A percentile compares a stretch with the other conserved stretches of the same genome.
Evolutionary conservation across 2,329 filamentous ascomycete species (phyloP).

Genomic region (Xylariaceae sp.): DNA sequence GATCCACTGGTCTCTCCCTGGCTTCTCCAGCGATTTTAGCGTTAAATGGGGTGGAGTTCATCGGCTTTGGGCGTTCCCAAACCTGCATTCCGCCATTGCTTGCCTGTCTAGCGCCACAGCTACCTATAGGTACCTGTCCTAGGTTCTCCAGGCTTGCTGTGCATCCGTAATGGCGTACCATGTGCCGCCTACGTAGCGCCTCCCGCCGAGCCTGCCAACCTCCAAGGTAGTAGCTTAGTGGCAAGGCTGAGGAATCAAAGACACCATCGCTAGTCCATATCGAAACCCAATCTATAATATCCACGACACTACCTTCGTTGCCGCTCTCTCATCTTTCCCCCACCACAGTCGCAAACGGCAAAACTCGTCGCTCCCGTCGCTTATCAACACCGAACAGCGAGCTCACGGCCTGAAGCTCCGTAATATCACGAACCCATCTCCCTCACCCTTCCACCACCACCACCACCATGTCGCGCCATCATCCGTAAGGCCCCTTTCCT

Average conservation of each 20-base stretch:
- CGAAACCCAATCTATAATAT: neutral
- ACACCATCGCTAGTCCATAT: slow-evolving; percentile 12
- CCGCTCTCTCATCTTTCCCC: neutral
- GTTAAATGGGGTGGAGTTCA: too few species aligned
- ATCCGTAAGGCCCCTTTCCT: slow-evolving; percentile 34
- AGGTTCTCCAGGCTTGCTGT: too few species aligned
- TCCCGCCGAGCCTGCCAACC: neutral
- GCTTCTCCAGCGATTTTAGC: too few species aligned
- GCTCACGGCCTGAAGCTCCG: neutral
- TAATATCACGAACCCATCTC: neutral
- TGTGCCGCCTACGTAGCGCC: too few species aligned
- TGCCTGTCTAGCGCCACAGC: too few species aligned
- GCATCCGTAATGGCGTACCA: too few species aligned
- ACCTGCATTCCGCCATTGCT: too few species aligned
- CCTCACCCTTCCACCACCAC: neutral
- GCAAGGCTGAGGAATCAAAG: slow-evolving; percentile 45
- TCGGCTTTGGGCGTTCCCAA: too few species aligned
- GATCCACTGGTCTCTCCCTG: too few species aligned
- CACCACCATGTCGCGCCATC: slow-evolving; percentile 30
- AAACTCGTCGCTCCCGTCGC: neutral
- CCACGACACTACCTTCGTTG: neutral
- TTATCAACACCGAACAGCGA: neutral
- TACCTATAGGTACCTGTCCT: too few species aligned
- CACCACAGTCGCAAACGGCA: neutral
- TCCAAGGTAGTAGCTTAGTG: slow-evolving; percentile 19